phyloP scores from a whole-genome alignment of 2,329 filamentous ascomycete species.

The Cladosporium sp. region DNA sequence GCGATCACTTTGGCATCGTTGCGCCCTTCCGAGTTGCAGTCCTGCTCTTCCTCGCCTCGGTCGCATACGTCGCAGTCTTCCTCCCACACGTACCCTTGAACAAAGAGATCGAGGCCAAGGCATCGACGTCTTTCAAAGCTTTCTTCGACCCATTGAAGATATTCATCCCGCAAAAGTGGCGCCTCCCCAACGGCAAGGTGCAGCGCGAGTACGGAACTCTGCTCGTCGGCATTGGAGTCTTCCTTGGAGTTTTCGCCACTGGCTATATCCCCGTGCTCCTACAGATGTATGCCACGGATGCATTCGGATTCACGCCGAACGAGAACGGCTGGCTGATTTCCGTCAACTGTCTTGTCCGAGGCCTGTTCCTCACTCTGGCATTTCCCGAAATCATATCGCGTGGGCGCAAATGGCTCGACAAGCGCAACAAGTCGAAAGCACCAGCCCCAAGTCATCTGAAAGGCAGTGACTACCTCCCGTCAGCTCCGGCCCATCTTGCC shows the following conservation, averaged over 20 bases:
- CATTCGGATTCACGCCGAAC: constrained; percentile 48
- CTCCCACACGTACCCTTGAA: constrained; percentile 55
- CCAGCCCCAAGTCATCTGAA: neutral
- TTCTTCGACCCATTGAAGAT: constrained; percentile 67
- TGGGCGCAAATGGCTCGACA: constrained; percentile 48
- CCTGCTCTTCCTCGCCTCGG: constrained; percentile 53
- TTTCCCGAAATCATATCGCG: constrained; percentile 49
- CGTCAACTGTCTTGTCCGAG: constrained; percentile 48
- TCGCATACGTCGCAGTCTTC: constrained; percentile 44
- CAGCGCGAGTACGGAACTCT: constrained; percentile 63
- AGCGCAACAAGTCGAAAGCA: constrained; percentile 2
- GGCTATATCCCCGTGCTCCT: constrained; percentile 65
- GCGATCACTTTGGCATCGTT: constrained; percentile 63
- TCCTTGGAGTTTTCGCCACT: constrained; percentile 68
- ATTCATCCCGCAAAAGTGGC: constrained; percentile 60
- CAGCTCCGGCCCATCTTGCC: constrained; percentile 10
- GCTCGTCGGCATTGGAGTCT: constrained; percentile 66
- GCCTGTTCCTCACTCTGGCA: constrained; percentile 47
- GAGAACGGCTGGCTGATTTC: constrained; percentile 52
- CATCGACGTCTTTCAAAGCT: constrained; percentile 47
- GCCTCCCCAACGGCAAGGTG: constrained; percentile 53
- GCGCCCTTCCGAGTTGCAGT: constrained; percentile 67
- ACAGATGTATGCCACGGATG: constrained; percentile 52
- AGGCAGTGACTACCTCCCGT: constrained; percentile 10
- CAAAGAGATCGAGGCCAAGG: constrained; percentile 35